Base-by-base conservation (phyloP, 495 filamentous ascomycete genomes). In the Hyaloscypha finlandica region DNA sequence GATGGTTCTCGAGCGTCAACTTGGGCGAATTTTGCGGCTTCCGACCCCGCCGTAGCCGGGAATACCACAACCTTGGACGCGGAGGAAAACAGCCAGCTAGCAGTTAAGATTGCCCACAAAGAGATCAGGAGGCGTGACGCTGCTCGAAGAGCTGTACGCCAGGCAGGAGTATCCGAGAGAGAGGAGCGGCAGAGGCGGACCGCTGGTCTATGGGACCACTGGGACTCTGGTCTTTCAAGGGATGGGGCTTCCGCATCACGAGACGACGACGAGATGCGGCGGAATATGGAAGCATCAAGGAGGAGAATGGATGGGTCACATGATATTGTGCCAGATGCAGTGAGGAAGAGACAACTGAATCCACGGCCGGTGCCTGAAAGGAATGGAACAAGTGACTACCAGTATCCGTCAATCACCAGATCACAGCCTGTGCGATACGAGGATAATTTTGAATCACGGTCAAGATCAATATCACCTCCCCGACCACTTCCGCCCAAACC, bases 31-130 rank as follows among this genome's bases (percentile, higher is more conserved):
- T 76, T 77, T 64, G 78, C 82, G n/a, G 76, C 78, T 16, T 76
- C 77, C 19, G 85, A 85, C 53, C 79, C 81, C 0, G 80, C 81
- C 8, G 63, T 85, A 6, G 80, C 82, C 6, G 75, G 78, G 71
- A 73, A 73, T 62, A 65, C 62, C 3, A 77, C 87, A 6, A 48
- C 42, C 16, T 77, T 97, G 25, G 88, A 91, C 73, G 91, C 90
- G 4, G 84, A 80, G 12, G 85, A 91, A 60, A 83, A 96, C 66
- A 83, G 85, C 63, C 88, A 93, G 37, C 82, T 97, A 45, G 93
- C 93, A 9, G 90, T 96, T 6, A 83, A 89, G 68, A 70, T 96
- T 42, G 92, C 92, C 0, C 85, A 88, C 62, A 87, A 83, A 22
- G 92, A 96, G 76, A 86, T 94, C 54, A 81, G 77, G 57, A 85